Evolutionary conservation across 805 yeast species (phyloP), one percentile per base, ranked within the genome.

Genomic region (Tetrapisispora iriomotensis): DNA sequence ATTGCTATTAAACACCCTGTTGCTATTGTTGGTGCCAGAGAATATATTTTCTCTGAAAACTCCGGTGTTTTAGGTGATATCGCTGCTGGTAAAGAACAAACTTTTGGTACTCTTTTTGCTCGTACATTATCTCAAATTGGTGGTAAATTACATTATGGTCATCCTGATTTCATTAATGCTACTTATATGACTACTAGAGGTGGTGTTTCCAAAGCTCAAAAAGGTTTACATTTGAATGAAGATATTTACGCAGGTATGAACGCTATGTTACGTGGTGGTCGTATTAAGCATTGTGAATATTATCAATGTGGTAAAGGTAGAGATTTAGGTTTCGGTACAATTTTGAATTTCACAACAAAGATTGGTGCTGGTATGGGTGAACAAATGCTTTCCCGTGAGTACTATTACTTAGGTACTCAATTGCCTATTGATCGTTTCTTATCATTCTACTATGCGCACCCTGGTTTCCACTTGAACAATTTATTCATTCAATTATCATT

Each of bases 321-420:
- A 70, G 94, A 82, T 72, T 70, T 82, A 53, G 94, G 94, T 58
- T 82, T 82, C 62, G 87, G 87, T 43, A 81, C 92, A 5, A 82
- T 82, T 65, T 70, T 82, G 70, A 82, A 82, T 64, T 82, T 82
- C 72, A 82, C 87, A 18, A 82, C 88, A 30, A 82, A 82, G 65
- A 82, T 82, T 72, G 94, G 94, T 64, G 88, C 92, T 49, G 94
- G 94, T 65, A 82, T 82, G 94, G 92, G 92, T 61, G 94, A 82
- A 64, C 94, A 82, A 61, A 79, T 82, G 79, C 66, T 82, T 44
- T 81, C 88, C 21, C 72, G 94, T 65, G 94, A 82, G 60, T 82
- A 82, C 60, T 82, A 78, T 63, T 81, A 82, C 61, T 62, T 82
- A 61, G 86, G 90, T 54, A 79, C 90, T 28, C 87, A 79, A 56